phyloP scores from a whole-genome alignment of 2,329 filamentous ascomycete genomes.

The Trichoderma polysporum region DNA sequence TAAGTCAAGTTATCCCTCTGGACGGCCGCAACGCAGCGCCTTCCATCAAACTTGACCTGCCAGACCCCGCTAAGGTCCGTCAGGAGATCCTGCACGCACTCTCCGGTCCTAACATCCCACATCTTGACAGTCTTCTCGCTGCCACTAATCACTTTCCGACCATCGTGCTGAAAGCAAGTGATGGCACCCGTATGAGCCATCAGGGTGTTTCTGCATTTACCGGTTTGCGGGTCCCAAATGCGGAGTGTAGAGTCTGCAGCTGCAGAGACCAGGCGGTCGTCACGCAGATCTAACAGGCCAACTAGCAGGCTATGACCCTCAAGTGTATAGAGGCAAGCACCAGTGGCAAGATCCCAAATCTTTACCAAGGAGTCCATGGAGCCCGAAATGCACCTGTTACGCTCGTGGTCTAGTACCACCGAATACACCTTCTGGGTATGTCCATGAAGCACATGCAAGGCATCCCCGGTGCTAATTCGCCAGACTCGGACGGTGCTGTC shows the following conservation, averaged over 20 bases:
- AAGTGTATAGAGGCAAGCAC: conserved; percentile 79
- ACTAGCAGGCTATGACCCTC: conserved; percentile 93
- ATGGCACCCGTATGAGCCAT: conserved; percentile 96
- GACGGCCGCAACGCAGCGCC: conserved; percentile 92
- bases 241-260: conserved; percentile 92
- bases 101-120: conserved; percentile 93
- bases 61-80: conserved; percentile 95
- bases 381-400: conserved; percentile 94
- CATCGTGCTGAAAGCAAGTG: conserved; percentile 98
- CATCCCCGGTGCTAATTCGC: conserved; percentile 94
- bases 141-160: conserved; percentile 92
- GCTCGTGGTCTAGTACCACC: conserved; percentile 86
- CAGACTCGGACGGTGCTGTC: conserved; percentile 94
- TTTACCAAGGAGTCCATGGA: conserved; percentile 99
- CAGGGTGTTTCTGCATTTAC: conserved; percentile 84
- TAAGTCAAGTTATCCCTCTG: conserved; percentile 91
- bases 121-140: conserved; percentile 96
- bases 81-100: conserved; percentile 88
- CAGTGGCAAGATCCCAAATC: conserved; percentile 92
- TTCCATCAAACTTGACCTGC: conserved; percentile 97
- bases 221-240: conserved; percentile 95
- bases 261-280: conserved; percentile 88
- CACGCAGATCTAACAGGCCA: conserved; percentile 83
- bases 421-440: conserved; percentile 96
- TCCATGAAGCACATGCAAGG: conserved; percentile 77